A percentile compares a stretch with the other conserved stretches of the same genome.
Conservation (phyloP, 2,329 filamentous ascomycete species). For the Fusarium tjaetaba region DNA sequence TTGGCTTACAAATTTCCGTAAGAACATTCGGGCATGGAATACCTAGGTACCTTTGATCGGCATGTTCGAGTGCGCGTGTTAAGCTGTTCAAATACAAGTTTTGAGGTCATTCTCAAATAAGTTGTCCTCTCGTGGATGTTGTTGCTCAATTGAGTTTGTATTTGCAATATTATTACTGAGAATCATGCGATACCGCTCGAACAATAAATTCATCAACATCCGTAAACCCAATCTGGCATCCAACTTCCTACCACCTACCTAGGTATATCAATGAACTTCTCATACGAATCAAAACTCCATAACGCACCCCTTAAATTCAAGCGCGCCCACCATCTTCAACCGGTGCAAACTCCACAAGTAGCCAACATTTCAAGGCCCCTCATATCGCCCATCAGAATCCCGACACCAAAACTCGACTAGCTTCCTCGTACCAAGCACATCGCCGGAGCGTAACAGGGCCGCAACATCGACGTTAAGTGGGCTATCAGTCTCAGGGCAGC, state of each 20-base stretch:
- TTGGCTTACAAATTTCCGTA: constrained; percentile 6
- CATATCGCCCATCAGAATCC: constrained; percentile 50
- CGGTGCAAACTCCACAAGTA: neutral
- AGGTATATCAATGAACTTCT: constrained; percentile 1
- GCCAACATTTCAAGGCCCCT: constrained; percentile 44
- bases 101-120: neutral
- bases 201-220: constrained; percentile 1
- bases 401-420: constrained; percentile 77
- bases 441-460: constrained; percentile 73
- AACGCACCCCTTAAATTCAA: neutral
- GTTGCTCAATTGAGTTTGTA: neutral
- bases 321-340: neutral
- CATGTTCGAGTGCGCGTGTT: neutral
- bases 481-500: constrained; percentile 74
- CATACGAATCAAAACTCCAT: constrained; percentile 28
- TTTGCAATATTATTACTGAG: neutral
- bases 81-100: neutral
- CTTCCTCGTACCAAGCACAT: constrained; percentile 72
- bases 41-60: neutral
- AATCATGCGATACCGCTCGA: constrained; percentile 19
- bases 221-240: constrained; percentile 8
- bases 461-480: constrained; percentile 85
- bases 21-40: constrained; percentile 10
- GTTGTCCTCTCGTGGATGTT: neutral
- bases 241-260: neutral